Conservation (phyloP, 2,329 filamentous ascomycete genomes). For the Stachybotrys chartarum region DNA sequence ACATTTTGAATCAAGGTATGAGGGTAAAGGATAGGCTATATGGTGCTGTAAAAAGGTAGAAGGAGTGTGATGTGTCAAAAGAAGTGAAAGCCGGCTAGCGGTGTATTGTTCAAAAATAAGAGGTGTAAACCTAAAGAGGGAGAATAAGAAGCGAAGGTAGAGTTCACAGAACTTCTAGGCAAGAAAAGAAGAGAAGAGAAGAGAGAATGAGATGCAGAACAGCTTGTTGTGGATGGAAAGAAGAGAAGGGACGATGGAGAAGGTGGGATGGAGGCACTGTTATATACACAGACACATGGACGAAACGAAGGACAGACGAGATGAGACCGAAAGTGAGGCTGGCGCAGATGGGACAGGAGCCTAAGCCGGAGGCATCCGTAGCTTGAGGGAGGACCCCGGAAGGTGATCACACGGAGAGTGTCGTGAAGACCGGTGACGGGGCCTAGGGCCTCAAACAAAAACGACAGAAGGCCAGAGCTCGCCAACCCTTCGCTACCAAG, state of each 20-base stretch:
- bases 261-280: not conserved
- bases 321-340: not conserved
- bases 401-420: not conserved
- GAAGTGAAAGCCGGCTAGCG: slow-evolving; percentile 11
- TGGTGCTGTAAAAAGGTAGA: not conserved
- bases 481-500: not conserved
- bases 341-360: not conserved
- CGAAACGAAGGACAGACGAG: not conserved
- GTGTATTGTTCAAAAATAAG: slow-evolving; percentile 5
- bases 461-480: not conserved
- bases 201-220: slow-evolving; percentile 3
- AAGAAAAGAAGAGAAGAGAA: slow-evolving; percentile 10
- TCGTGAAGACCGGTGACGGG: not conserved
- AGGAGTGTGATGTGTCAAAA: slow-evolving; percentile 1
- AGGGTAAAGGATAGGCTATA: not conserved
- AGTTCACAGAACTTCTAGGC: slow-evolving; percentile 20
- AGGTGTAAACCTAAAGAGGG: slow-evolving; percentile 2
- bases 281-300: not conserved
- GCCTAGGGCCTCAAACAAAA: too few relatives aligned
- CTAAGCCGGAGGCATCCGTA: not conserved
- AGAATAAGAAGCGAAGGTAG: slow-evolving; percentile 16
- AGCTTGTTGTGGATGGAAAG: not conserved
- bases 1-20: slow-evolving; percentile 5
- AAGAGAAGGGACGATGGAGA: not conserved
- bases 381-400: not conserved